These are phyloP conservation scores for Myxozyma mucilagina DNA, from an alignment of 805 yeast species.

Conservation along the genomic window DNA sequence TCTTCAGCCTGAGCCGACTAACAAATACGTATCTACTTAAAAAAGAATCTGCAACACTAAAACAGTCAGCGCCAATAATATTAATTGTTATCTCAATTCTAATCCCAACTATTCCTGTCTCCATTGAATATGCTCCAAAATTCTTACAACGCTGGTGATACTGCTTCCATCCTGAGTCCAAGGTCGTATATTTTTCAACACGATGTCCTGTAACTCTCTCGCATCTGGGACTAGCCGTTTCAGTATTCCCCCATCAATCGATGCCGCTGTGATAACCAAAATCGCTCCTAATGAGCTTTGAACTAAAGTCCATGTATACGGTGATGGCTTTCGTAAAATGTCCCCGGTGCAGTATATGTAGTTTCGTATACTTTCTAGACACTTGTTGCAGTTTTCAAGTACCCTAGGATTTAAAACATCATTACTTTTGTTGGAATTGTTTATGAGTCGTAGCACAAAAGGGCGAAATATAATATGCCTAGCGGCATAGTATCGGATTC, in stretches of 20 bases:
- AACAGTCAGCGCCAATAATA: neutral
- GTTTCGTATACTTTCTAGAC: constrained; percentile 11
- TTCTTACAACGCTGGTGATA: constrained; percentile 6
- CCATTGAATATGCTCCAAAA: constrained; percentile 10
- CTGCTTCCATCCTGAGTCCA: constrained; percentile 7
- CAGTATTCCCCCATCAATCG: neutral
- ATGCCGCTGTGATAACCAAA: constrained; percentile 6
- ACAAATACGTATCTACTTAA: no score
- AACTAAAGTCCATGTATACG: constrained; percentile 14
- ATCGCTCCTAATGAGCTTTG: constrained; percentile 12
- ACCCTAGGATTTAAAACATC: neutral
- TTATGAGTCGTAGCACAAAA: constrained; percentile 2
- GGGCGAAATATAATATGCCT: constrained; percentile 14
- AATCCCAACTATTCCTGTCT: neutral
- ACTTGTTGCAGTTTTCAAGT: constrained; percentile 1
- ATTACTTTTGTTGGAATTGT: neutral
- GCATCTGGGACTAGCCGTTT: constrained; percentile 1
- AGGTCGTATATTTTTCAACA: neutral
- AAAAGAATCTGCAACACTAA: no score
- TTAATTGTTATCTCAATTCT: neutral
- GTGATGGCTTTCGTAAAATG: constrained; percentile 4
- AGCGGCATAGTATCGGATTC: constrained; percentile 11
- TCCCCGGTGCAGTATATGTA: constrained; percentile 1
- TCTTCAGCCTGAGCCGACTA: neutral
- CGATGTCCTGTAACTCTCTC: constrained; percentile 5